Evolutionary conservation across 345 rosid species (phyloP), one percentile per base, ranked within the genome.

Genomic region (Ailanthus altissimus): DNA sequence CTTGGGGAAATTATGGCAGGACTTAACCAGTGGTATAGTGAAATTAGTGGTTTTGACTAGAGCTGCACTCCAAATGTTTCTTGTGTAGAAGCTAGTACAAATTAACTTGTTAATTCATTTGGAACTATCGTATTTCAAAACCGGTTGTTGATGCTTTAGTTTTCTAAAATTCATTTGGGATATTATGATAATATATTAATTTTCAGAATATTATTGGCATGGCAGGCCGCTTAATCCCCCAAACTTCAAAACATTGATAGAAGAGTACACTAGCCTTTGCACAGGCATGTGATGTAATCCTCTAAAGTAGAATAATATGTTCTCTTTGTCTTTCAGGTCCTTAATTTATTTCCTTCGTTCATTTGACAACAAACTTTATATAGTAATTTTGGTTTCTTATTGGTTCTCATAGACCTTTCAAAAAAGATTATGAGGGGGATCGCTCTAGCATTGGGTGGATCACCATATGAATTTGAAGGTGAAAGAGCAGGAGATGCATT

Each of bases 1-100:
- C 81, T 86, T 74, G 97, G 99, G 1, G 86, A 89, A 77, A 74
- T 81, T 5, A 86, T 95, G 93, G 97, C 87, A 88, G 98, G 97
- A 78, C 82, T 85, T 62, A 93, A 95, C 78, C 93, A 91, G 60
- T 93, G 93, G 98, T 94, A 88, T 72, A 81, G 57, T 20, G 38
- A 51, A 72, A 50, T 70, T 14, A 32, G 25, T 53, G 28, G 63
- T 72, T 70, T 47, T 46, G 53, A 69, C 64, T 42, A 15, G 26
- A 49, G 50, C 25, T 26, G 23, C 6, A n/a, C 74, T 51, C 40
- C 10, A 12, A 6, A 38, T 28, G 42, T n/a, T n/a, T n/a, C n/a
- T n/a, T n/a, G n/a, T n/a, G n/a, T n/a, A n/a, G n/a, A n/a, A n/a
- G n/a, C n/a, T n/a, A n/a, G n/a, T n/a, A n/a, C n/a, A n/a, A n/a